These are phyloP conservation scores for Moringa oleifera DNA, from an alignment of 345 rosid genomes.

Conservation along the genomic window DNA sequence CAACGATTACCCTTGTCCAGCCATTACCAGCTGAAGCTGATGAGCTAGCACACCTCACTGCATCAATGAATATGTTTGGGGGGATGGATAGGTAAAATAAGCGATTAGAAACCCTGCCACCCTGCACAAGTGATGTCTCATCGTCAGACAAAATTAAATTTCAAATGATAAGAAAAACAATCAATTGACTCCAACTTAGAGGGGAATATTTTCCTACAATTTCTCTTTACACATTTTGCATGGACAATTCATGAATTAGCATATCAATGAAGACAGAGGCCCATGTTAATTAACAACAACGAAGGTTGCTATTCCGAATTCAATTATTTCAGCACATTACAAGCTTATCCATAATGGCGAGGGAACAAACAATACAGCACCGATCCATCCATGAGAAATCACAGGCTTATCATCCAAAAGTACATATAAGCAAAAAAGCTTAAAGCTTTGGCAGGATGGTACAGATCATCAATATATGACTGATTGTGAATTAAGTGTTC, in stretches of 20 bases:
- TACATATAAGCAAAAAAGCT: not conserved
- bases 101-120: constrained; percentile 76
- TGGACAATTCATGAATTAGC: no score
- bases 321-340: not conserved
- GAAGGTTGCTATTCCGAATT: no score
- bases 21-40: constrained; percentile 89
- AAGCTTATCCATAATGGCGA: not conserved
- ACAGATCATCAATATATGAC: no score
- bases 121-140: constrained; percentile 49
- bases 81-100: constrained; percentile 93
- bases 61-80: constrained; percentile 89
- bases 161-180: not conserved
- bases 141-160: constrained; percentile 11
- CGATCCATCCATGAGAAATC: not conserved
- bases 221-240: no score
- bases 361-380: not conserved
- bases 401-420: not conserved
- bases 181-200: no score
- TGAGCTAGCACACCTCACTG: constrained; percentile 84
- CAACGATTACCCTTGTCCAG: constrained; percentile 98
- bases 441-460: no score
- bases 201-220: no score
- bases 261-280: no score
- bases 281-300: no score
- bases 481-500: not conserved